A percentile compares a stretch with the other conserved stretches of the same genome.
Conservation (phyloP, 2,329 filamentous ascomycete genomes). For the Fusarium tuaranense region DNA sequence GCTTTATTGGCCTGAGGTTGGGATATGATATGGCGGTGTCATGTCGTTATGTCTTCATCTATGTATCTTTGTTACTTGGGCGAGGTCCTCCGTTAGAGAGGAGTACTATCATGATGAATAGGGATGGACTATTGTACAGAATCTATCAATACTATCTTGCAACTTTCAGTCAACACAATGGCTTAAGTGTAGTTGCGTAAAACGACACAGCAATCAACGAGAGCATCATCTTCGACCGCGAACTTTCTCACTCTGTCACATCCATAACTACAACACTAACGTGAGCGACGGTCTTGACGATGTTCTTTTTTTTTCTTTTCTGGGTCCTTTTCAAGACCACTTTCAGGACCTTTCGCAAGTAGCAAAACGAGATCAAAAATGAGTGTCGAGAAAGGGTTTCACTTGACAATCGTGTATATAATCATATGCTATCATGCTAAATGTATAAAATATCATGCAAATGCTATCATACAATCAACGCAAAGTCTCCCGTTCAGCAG, state of each 20-base stretch:
- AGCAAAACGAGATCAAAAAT: background rate
- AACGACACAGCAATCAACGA: too few relatives aligned
- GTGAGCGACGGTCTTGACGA: too few relatives aligned
- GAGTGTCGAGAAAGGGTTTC: background rate
- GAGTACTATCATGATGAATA: background rate
- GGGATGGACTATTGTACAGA: background rate
- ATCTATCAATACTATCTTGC: background rate
- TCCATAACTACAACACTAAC: too few relatives aligned
- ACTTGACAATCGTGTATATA: background rate
- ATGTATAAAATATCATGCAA: background rate
- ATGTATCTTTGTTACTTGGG: background rate
- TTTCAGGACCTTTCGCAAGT: too few relatives aligned
- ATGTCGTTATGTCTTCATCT: background rate
- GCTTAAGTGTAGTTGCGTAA: background rate
- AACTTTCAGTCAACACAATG: background rate
- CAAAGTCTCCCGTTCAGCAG: conserved; percentile 20
- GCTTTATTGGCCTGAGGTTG: conserved; percentile 64
- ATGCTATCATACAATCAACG: conserved; percentile 19
- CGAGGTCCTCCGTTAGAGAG: background rate
- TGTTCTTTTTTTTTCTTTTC: too few relatives aligned
- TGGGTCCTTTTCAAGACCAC: too few relatives aligned
- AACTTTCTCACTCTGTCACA: too few relatives aligned
- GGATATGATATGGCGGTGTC: conserved; percentile 31
- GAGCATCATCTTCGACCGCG: too few relatives aligned
- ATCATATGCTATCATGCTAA: background rate